Base-by-base conservation (phyloP, 2,329 filamentous ascomycete species). In the Talaromyces amestolkiae region DNA sequence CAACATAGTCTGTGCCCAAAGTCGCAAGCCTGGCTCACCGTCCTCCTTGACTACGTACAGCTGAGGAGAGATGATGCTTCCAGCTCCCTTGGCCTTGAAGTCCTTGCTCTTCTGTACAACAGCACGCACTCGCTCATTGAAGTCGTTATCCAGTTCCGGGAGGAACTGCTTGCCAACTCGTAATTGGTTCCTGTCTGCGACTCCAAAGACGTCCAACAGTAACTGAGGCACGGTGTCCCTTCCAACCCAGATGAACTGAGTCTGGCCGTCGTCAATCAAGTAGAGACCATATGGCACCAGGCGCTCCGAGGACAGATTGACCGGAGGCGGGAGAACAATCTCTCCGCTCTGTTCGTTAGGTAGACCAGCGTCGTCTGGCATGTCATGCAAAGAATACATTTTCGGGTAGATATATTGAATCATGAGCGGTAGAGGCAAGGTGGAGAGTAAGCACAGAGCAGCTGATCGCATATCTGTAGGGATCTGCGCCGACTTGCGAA, bases 191-290 rank as follows among this genome's bases (percentile, higher is more conserved):
- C 91, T 89, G 78, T 97, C 93, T 54, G 89, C 84, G 11, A 95
- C 85, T 27, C 93, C 94, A 76, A 99, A 99, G 6, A 98, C 94
- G 72, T 99, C 95, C 61, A 85, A 80, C 47, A 98, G 83, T 37
- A 99, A 85, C 74, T 96, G 92, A 1, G 93, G 92, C 33, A 99
- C 92, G 1, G 94, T 90, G 70, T 99, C 94, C 41, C 93, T 89
- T 15, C 95, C 95, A 22, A 98, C 86, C 95, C 95, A 99, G 58
- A 99, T 81, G 85, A 99, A 99, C 77, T 99, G 95, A 6, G 92
- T 97, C 79, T 97, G 94, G 2, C 93, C 93, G 74, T 99, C 95
- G 72, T 99, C 95, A 72, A 99, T 95, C 65, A 99, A 86, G 78
- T 99, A 99, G 19, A 99, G 82, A 33, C 95, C 95, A 74, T 96